Base-by-base conservation (phyloP, 2,329 filamentous ascomycete species). In the Scedosporium apiospermum region DNA sequence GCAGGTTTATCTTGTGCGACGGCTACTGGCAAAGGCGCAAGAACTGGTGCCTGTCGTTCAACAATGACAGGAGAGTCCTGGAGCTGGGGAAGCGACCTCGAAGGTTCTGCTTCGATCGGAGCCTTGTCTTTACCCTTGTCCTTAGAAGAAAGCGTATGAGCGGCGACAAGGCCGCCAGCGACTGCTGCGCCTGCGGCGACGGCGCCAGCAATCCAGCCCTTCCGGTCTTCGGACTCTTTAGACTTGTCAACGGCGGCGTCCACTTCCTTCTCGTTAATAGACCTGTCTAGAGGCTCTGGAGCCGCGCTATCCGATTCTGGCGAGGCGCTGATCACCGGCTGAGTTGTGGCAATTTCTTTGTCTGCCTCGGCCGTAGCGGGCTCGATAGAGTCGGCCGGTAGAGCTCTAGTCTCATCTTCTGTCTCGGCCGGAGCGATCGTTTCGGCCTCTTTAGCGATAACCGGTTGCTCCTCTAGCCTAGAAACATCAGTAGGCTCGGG, bases 21-120 rank as follows among this genome's bases (percentile, higher is more conserved):
- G 14, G 68, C 61, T 16, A 63, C 60, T 7, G 65, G 66, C 41
- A 66, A 67, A 21, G 68, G 66, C 51, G 68, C 67, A 2, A 65
- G 64, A 3, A 67, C 62, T 51, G 65, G 64, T 16, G 65, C 63
- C 16, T 65, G 64, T 10, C 64, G 26, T n/a, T 57, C 55, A 10
- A 65, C 42, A 30, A 51, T 63, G 9, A 57, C 53, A 21, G 61
- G 61, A 9, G 41, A 30, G 18, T 62, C 60, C 9, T 12, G 44
- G 59, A 63, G 57, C 30, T 30, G 26, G 23, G 18, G 61, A 57
- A 34, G 57, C 27, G 38, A 23, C 42, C 27, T 60, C 18, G 10
- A 9, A 16, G 34, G 26, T 21, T 42, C 12, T 23, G 21, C 7
- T 12, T 27, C 16, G 21, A 27, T 16, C 14, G 30, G 51, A 23